Evolutionary conservation across 352 stramenopile species (phyloP).

Genomic region (Phytophthora fragariae): DNA sequence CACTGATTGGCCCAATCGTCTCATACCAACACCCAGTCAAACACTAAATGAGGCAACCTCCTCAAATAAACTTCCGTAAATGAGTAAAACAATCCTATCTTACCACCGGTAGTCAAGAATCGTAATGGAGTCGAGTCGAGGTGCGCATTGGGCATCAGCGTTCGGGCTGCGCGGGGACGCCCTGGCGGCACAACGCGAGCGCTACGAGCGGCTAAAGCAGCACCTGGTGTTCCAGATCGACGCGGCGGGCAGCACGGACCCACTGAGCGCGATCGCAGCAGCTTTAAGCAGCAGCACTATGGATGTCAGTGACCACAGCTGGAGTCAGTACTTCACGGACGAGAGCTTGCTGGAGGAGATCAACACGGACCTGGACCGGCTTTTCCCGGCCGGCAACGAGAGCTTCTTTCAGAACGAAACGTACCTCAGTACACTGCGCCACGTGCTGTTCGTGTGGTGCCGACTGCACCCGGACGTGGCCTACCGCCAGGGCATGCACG

Average conservation of each 20-base stretch:
- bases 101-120: too few relatives aligned
- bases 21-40: too few relatives aligned
- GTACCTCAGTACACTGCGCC: slow-evolving; percentile 68
- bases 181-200: slow-evolving; percentile 38
- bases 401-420: slow-evolving; percentile 77
- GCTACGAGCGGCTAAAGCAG: slow-evolving; percentile 67
- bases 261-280: slow-evolving; percentile 45
- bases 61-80: too few relatives aligned
- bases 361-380: slow-evolving; percentile 80
- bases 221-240: slow-evolving; percentile 76
- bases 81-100: too few relatives aligned
- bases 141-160: slow-evolving; percentile 27
- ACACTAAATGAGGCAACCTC: too few relatives aligned
- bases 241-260: slow-evolving; percentile 52
- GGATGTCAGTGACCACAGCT: slow-evolving; percentile 21
- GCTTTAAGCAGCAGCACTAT: too few relatives aligned
- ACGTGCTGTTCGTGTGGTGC: slow-evolving; percentile 88
- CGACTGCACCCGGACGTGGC: slow-evolving; percentile 80
- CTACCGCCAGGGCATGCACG: slow-evolving; percentile 90
- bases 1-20: too few relatives aligned
- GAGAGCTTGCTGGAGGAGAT: slow-evolving; percentile 80
- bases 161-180: slow-evolving; percentile 33
- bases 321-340: slow-evolving; percentile 77
- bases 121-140: not conserved
- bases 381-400: slow-evolving; percentile 81